Evolutionary conservation across 306 rosid species (phyloP), one percentile per base, ranked within the genome.

Genomic region (Leucaena leucocephala): DNA sequence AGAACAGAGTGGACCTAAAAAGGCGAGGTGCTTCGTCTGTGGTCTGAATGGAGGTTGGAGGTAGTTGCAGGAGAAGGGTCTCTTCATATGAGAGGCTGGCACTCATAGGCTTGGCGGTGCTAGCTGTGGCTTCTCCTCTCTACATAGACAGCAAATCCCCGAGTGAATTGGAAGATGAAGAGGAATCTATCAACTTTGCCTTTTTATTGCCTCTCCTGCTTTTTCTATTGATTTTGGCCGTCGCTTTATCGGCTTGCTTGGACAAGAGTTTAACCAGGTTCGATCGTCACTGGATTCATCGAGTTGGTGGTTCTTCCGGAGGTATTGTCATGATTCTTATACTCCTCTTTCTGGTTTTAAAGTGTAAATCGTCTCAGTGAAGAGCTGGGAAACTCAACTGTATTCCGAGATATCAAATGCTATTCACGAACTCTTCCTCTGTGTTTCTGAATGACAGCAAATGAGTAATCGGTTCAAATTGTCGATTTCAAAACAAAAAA

Each of bases 51-150:
- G 97, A 84, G 77, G 35, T 72, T 33, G 93, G 83, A 66, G 87
- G 78, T 42, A 64, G 76, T 22, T 22, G 79, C 78, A 87, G 91
- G 75, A 81, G 78, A 75, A 80, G 80, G 84, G 78, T 81, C 85
- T 87, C 96, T 43, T 87, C 93, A 19, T 91, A 71, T 62, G 89
- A 90, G 77, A 88, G 87, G 79, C 49, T 88, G 68, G 87, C 83
- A 76, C 92, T 88, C 4, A 84, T 90, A 49, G 85, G 86, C 13
- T 83, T 93, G 86, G 83, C 79, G 59, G 61, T 91, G 78, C 87
- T 95, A 17, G 97, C 96, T 4, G 94, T 93, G 82, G 76, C 91
- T 71, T 95, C 99, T 40, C 97, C 98, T 55, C 91, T 95, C 68
- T 95, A 85, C 35, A 90, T 93, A 45, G 93, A 89, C 70, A 84